phyloP scores from a whole-genome alignment of 75 land plant genomes.

The Sequoiadendron giganteum region DNA sequence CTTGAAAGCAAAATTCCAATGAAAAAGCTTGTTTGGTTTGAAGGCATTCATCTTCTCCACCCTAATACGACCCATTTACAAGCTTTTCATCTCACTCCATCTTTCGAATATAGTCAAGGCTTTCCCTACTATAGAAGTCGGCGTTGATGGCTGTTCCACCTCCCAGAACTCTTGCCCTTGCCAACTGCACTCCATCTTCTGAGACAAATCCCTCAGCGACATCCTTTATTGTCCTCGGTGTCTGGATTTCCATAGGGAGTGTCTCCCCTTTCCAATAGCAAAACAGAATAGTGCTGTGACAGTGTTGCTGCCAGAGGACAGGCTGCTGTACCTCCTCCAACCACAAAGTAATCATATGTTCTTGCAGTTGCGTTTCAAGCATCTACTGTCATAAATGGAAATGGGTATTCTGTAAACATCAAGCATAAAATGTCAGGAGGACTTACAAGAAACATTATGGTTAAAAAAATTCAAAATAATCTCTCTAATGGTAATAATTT shows the following conservation, averaged over 20 bases:
- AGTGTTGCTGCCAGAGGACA: constrained; percentile 37
- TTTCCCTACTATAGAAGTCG: constrained; percentile 78
- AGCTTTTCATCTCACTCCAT: constrained; percentile 43
- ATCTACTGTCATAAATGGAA: too few relatives aligned
- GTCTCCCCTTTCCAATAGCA: constrained; percentile 31
- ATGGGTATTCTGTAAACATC: too few relatives aligned
- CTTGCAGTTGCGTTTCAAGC: too few relatives aligned
- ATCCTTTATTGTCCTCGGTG: constrained; percentile 39
- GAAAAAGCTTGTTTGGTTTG: too few relatives aligned
- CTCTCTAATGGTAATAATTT: too few relatives aligned
- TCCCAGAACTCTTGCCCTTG: background rate
- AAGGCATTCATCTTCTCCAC: constrained; percentile 39
- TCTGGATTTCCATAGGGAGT: constrained; percentile 47
- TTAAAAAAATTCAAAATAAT: too few relatives aligned
- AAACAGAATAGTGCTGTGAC: constrained; percentile 23
- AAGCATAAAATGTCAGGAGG: too few relatives aligned
- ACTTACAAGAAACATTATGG: too few relatives aligned
- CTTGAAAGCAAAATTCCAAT: too few relatives aligned
- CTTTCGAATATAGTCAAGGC: constrained; percentile 38
- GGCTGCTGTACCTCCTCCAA: constrained; percentile 42
- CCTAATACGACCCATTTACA: constrained; percentile 55
- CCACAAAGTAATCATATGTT: constrained; percentile 31
- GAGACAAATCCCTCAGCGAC: constrained; percentile 71
- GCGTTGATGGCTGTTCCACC: constrained; percentile 40
- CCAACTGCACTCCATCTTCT: constrained; percentile 67